phyloP scores from a whole-genome alignment of 108 stramenopile species.

The Fragilaria radians region DNA sequence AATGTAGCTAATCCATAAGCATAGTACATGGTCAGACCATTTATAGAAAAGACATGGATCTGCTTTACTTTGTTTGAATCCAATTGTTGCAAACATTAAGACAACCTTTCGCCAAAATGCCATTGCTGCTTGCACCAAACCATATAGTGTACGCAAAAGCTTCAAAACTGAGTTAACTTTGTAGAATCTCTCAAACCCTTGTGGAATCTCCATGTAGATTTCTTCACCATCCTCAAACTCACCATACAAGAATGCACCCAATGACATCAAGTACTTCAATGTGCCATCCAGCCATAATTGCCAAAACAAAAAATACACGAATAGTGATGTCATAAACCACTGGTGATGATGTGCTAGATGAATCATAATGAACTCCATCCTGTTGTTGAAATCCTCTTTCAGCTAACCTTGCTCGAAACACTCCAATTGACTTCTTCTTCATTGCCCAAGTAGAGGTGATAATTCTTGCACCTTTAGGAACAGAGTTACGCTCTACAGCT shows the following conservation, averaged over 20 bases:
- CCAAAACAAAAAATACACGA: conserved; percentile 12
- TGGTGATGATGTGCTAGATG: conserved; percentile 16
- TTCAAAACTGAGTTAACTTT: conserved; percentile 1
- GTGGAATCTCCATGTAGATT: conserved; percentile 26
- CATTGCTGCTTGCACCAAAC: conserved; percentile 31
- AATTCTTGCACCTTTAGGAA: conserved; percentile 46
- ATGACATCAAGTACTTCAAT: conserved; percentile 10
- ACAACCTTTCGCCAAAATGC: conserved; percentile 16
- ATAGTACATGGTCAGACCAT: conserved; percentile 16
- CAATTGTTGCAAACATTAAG: not conserved
- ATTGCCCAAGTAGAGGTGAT: too few species aligned
- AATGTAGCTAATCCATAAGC: conserved; percentile 21
- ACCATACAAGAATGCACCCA: too few species aligned
- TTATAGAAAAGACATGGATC: conserved; percentile 26
- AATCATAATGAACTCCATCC: too few species aligned
- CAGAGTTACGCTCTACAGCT: too few species aligned
- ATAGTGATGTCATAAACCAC: conserved; percentile 24
- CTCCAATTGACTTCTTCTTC: conserved; percentile 38
- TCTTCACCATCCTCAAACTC: too few species aligned
- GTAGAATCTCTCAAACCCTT: conserved; percentile 5
- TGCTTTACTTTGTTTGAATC: conserved; percentile 9
- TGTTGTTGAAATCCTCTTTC: conserved; percentile 29
- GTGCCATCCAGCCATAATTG: conserved; percentile 23
- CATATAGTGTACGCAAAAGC: conserved; percentile 22
- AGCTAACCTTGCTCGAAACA: conserved; percentile 19